Percentiles rank a stretch among this genome's conserved stretches.
Conservation (phyloP, 2,329 filamentous ascomycete species). For the Macrophomina pseudophaseolina region DNA sequence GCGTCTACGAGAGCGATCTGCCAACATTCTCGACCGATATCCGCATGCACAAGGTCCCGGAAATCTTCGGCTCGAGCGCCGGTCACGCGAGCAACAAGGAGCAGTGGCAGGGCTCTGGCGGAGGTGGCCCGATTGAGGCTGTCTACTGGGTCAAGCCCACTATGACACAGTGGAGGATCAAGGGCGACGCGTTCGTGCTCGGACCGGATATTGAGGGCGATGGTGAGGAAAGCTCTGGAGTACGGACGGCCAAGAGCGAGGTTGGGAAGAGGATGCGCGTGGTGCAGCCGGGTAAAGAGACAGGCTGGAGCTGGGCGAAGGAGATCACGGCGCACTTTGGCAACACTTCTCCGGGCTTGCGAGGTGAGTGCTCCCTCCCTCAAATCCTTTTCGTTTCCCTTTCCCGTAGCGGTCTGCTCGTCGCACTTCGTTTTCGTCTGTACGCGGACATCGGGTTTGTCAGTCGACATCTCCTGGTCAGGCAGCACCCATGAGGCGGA, state of each 20-base stretch:
- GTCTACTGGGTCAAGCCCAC: slow-evolving; percentile 78
- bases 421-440: slow-evolving; percentile 3
- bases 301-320: slow-evolving; percentile 75
- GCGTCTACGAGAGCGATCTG: slow-evolving; percentile 75
- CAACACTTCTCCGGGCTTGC: slow-evolving; percentile 80
- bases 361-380: slow-evolving; percentile 55
- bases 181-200: slow-evolving; percentile 76
- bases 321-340: slow-evolving; percentile 90
- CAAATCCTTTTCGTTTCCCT: not conserved
- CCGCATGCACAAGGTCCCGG: slow-evolving; percentile 80
- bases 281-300: slow-evolving; percentile 50
- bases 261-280: slow-evolving; percentile 68
- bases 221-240: slow-evolving; percentile 59
- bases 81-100: slow-evolving; percentile 52
- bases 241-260: slow-evolving; percentile 63
- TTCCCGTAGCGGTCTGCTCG: not conserved
- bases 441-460: not conserved
- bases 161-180: slow-evolving; percentile 82
- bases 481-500: not conserved
- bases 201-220: slow-evolving; percentile 67
- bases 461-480: not conserved
- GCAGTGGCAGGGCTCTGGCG: slow-evolving; percentile 58
- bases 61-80: slow-evolving; percentile 65
- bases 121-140: slow-evolving; percentile 77
- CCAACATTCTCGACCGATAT: slow-evolving; percentile 85